Evolutionary conservation across 2,329 filamentous ascomycete genomes (phyloP).

Genomic region (Penicillium crustosum): DNA sequence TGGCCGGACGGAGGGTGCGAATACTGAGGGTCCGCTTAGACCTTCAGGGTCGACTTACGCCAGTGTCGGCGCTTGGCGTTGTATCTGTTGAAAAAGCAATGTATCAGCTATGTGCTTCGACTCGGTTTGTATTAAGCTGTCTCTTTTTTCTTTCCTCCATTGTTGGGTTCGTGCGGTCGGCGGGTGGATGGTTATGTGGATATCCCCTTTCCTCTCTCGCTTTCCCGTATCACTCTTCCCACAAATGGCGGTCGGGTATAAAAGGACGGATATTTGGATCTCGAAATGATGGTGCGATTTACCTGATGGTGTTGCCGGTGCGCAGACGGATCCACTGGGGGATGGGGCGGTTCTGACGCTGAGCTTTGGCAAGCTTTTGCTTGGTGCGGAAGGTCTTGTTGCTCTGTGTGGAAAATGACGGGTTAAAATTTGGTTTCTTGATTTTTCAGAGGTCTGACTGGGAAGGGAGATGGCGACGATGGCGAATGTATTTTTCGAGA

Average conservation of each 20-base stretch:
- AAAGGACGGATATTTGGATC: not conserved
- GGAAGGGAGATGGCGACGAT: slow-evolving; percentile 1
- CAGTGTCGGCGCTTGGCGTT: slow-evolving; percentile 99
- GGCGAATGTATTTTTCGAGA: slow-evolving; percentile 6
- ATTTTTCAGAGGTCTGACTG: slow-evolving; percentile 3
- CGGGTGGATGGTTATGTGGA: not conserved
- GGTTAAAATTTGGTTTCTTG: slow-evolving; percentile 13
- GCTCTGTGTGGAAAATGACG: slow-evolving; percentile 61
- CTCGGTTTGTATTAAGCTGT: not conserved
- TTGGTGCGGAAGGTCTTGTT: slow-evolving; percentile 99
- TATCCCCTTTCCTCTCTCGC: slow-evolving; percentile 5
- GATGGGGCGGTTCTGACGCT: slow-evolving; percentile 99
- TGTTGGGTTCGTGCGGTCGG: slow-evolving; percentile 3
- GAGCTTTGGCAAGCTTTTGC: slow-evolving; percentile 99
- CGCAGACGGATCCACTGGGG: slow-evolving; percentile 99
- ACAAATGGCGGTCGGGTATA: slow-evolving; percentile 1
- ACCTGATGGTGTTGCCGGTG: slow-evolving; percentile 99
- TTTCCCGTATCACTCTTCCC: not conserved
- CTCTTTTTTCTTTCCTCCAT: not conserved
- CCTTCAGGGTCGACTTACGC: slow-evolving; percentile 99
- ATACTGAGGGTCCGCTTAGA: slow-evolving; percentile 62
- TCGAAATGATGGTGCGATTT: slow-evolving; percentile 49
- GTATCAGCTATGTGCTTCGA: slow-evolving; percentile 4
- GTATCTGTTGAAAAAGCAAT: slow-evolving; percentile 66
- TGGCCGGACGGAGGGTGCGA: slow-evolving; percentile 46